Evolutionary conservation across 495 filamentous ascomycete genomes (phyloP), one percentile per base, ranked within the genome.

Genomic region (Hypoxylon lienhwacheense): DNA sequence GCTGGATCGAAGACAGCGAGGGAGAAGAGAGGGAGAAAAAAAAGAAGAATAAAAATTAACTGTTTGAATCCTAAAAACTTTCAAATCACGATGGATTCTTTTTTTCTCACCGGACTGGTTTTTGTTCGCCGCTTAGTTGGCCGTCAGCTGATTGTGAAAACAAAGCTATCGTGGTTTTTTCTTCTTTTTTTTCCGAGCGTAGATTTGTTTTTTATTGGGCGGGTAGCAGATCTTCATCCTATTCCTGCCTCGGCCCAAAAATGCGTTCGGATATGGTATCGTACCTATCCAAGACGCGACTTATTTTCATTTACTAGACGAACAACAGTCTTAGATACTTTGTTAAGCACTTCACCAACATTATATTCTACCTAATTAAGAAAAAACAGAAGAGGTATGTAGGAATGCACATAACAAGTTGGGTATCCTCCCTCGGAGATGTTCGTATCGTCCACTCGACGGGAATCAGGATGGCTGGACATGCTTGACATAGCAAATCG

Each of bases 401-500:
- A 10, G 14, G 26, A 31, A 3, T 1, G 19, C 11, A 5, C 6
- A 26, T 29, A 8, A 7, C n/a, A 7, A 1, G 37, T 24, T 11
- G 12, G 12, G 24, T 17, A 17, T 15, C 21, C 28, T 29, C 16
- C 22, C 25, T 35, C 49, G 49, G 49, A 53, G 31, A 47, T 54
- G 31, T 25, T 25, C 22, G 32, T 37, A 11, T 7, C 48, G 31
- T 20, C 24, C 16, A 10, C 15, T 36, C 22, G 25, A n/a, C 28
- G 16, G 28, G 22, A 42, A 22, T 46, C 35, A 53, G 22, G 41
- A 35, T 52, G 47, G 55, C 34, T 59, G 47, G 55, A 59, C 55
- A 53, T 59, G 31, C 48, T 59, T 10, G 31, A 59, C 55, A 59
- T 44, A 48, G 55, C 55, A 52, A 58, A 47, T 58, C 47, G 48